Base-by-base conservation (phyloP, 441 rosid genomes). In the Adansonia madagascariensis region DNA sequence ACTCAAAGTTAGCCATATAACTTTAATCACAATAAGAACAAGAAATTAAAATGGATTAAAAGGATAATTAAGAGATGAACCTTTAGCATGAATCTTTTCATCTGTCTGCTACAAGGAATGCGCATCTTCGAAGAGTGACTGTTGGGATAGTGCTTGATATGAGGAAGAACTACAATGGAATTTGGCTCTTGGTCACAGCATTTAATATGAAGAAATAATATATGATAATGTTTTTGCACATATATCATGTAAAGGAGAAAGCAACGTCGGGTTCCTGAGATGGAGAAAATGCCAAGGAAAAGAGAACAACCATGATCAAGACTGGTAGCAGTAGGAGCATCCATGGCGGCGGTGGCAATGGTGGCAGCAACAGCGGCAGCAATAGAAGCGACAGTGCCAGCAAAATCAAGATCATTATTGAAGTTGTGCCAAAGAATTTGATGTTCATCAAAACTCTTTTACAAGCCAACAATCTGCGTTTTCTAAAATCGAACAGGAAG, bases 321-420 rank as follows among this genome's bases (percentile, higher is more conserved):
- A 83, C 79, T 1, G 88, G 86, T 17, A 85, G 22, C 22, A 80
- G 60, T 49, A 83, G 87, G 43, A 87, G 73, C 73, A 84, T 14
- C 41, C 69, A n/a, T 0, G 85, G 88, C 3, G 88, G 87, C 0
- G 90, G 84, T 0, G 90, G 86, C 60, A 84, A 46, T 3, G 87
- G 86, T 5, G 87, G 87, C 84, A 85, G 49, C 46, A 83, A 65
- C 27, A 77, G 76, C 41, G 89, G 89, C 62, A 87, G 77, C 17
- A 85, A 73, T 50, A 85, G 59, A 8, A 87, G 82, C 46, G 68
- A 77, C 61, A 83, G 44, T 4, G 84, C 50, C 1, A 83, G 39
- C 43, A 81, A 10, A 56, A 76, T 72, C 84, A 87, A 65, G 22
- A 65, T 35, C 67, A 75, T 78, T 41, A 70, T 47, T 17, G 83